These are phyloP conservation scores for Solanum medicagineum DNA, from an alignment of 257 asterid genomes.

Conservation along the genomic window DNA sequence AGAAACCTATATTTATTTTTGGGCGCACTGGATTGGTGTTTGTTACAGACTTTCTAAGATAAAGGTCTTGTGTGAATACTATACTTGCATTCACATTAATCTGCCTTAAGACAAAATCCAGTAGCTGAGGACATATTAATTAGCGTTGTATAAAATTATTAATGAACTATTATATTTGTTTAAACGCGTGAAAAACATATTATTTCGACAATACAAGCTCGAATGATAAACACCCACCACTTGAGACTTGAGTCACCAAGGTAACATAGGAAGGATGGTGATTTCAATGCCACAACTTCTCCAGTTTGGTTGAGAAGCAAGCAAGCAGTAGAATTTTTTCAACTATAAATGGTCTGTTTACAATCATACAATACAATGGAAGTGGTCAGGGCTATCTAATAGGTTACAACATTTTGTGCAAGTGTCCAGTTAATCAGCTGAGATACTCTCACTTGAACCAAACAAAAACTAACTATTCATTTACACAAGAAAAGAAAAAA, in stretches of 20 bases:
- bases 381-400: constrained; percentile 15
- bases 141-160: no score
- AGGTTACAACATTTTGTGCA: constrained; percentile 16
- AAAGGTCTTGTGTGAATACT: no score
- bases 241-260: no score
- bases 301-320: neutral
- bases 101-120: neutral
- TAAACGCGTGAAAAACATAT: neutral
- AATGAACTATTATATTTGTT: neutral
- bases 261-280: neutral
- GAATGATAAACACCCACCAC: no score
- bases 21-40: no score
- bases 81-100: neutral
- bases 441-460: constrained; percentile 14
- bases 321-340: neutral
- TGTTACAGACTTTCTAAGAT: no score
- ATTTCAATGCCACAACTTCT: neutral
- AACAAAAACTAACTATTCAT: constrained; percentile 16
- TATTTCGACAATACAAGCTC: no score
- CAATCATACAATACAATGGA: constrained; percentile 7
- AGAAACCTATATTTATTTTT: no score
- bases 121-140: neutral
- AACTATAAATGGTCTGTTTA: neutral
- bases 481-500: constrained; percentile 12
- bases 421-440: constrained; percentile 5